Percentiles rank a stretch among this genome's conserved stretches.
Conservation (phyloP, 2,329 filamentous ascomycete genomes). For the Mariannaea sp. region DNA sequence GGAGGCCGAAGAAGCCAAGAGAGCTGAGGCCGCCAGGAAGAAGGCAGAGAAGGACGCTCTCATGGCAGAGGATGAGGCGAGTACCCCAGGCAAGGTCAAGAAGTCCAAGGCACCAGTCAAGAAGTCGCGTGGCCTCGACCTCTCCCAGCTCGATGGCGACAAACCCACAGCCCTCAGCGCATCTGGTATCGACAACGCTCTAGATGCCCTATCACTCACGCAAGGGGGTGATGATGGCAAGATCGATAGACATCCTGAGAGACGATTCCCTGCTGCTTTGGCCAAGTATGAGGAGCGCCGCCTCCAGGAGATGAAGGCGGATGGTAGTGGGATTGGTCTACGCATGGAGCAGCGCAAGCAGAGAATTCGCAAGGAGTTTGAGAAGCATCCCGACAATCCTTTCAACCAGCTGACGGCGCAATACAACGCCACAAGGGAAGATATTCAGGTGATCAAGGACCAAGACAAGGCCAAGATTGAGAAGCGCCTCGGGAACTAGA, state of each 20-base stretch:
- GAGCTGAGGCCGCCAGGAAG: slow-evolving; percentile 84
- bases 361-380: slow-evolving; percentile 87
- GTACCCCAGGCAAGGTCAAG: slow-evolving; percentile 63
- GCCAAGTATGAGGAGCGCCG: slow-evolving; percentile 80
- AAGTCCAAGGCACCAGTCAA: slow-evolving; percentile 70
- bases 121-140: slow-evolving; percentile 73
- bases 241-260: slow-evolving; percentile 87
- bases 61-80: slow-evolving; percentile 80
- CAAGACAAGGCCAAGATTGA: slow-evolving; percentile 77
- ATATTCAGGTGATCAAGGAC: slow-evolving; percentile 68
- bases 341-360: slow-evolving; percentile 84
- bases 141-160: slow-evolving; percentile 73
- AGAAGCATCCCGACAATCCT: slow-evolving; percentile 92
- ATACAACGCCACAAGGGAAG: slow-evolving; percentile 80
- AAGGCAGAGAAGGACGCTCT: slow-evolving; percentile 91
- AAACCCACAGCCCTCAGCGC: slow-evolving; percentile 72
- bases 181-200: slow-evolving; percentile 88
- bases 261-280: slow-evolving; percentile 84
- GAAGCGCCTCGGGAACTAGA: slow-evolving; percentile 59
- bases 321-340: slow-evolving; percentile 73
- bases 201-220: slow-evolving; percentile 79
- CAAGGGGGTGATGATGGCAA: slow-evolving; percentile 63
- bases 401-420: slow-evolving; percentile 82
- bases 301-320: slow-evolving; percentile 81
- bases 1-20: slow-evolving; percentile 60